These are phyloP conservation scores for Helicocarpus griseus DNA, from an alignment of 2,329 filamentous ascomycete genomes.

Conservation along the genomic window DNA sequence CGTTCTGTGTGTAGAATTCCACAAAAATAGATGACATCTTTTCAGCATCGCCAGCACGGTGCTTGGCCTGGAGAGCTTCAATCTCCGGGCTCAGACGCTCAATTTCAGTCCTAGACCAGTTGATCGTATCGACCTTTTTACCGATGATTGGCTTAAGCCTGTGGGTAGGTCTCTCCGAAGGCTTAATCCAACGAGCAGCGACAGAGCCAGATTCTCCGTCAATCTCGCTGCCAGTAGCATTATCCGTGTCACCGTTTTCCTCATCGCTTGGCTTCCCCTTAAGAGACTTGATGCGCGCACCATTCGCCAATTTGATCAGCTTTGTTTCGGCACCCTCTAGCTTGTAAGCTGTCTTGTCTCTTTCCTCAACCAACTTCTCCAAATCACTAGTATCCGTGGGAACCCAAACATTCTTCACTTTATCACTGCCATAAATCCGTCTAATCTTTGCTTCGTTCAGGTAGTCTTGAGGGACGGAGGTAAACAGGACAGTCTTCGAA, in stretches of 20 bases:
- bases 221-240: constrained; percentile 39
- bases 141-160: constrained; percentile 62
- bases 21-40: constrained; percentile 75
- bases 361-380: constrained; percentile 69
- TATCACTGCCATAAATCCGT: constrained; percentile 65
- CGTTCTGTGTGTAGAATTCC: constrained; percentile 73
- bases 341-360: constrained; percentile 68
- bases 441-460: constrained; percentile 67
- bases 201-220: constrained; percentile 54
- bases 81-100: constrained; percentile 64
- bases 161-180: constrained; percentile 68
- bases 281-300: constrained; percentile 55
- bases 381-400: constrained; percentile 66
- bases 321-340: constrained; percentile 82
- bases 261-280: constrained; percentile 47
- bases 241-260: constrained; percentile 12
- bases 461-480: constrained; percentile 70
- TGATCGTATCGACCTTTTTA: constrained; percentile 88
- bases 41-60: constrained; percentile 55
- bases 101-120: constrained; percentile 74
- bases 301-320: constrained; percentile 70
- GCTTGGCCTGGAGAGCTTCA: constrained; percentile 56
- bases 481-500: constrained; percentile 81
- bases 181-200: constrained; percentile 52
- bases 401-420: constrained; percentile 78